phyloP scores from a whole-genome alignment of 164 flowering plant genomes.

The Nymphaea thermarum region DNA sequence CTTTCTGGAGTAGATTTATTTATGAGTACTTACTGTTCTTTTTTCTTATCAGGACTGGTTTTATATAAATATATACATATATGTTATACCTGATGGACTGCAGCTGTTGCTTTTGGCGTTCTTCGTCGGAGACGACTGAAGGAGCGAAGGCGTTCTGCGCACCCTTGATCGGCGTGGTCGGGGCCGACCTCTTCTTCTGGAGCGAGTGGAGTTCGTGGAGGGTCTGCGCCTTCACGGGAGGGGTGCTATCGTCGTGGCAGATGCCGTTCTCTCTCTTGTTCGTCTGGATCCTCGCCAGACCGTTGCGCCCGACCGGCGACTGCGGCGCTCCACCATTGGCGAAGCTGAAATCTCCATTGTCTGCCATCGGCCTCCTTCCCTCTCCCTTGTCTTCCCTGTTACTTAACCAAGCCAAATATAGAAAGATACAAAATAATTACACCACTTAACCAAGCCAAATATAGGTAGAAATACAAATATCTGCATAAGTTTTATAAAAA shows the following conservation, averaged over 20 bases:
- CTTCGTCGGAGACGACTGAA: slow-evolving; percentile 39
- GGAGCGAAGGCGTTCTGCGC: slow-evolving; percentile 22
- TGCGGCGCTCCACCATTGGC: slow-evolving; percentile 10
- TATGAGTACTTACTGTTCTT: too few relatives aligned
- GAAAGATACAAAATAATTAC: too few relatives aligned
- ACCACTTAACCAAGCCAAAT: too few relatives aligned
- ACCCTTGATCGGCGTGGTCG: slow-evolving; percentile 56
- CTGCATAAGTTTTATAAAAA: too few relatives aligned
- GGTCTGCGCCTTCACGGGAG: slow-evolving; percentile 66
- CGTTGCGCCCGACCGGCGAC: slow-evolving; percentile 13
- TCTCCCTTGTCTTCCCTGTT: background rate
- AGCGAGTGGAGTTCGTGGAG: slow-evolving; percentile 76
- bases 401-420: too few relatives aligned
- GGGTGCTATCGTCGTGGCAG: slow-evolving; percentile 51
- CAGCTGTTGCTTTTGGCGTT: slow-evolving; percentile 73
- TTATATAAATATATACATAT: too few relatives aligned
- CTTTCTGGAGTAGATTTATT: too few relatives aligned
- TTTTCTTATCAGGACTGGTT: too few relatives aligned
- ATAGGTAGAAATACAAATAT: too few relatives aligned
- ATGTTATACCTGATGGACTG: slow-evolving; percentile 99
- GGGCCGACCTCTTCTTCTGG: slow-evolving; percentile 71
- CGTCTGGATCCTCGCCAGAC: slow-evolving; percentile 32
- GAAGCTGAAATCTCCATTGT: slow-evolving; percentile 22
- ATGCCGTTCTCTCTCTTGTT: slow-evolving; percentile 25
- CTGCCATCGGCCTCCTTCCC: slow-evolving; percentile 21